Evolutionary conservation across 2,329 filamentous ascomycete species (phyloP), one percentile per base, ranked within the genome.

Genomic region (Aspergillus glaucus): DNA sequence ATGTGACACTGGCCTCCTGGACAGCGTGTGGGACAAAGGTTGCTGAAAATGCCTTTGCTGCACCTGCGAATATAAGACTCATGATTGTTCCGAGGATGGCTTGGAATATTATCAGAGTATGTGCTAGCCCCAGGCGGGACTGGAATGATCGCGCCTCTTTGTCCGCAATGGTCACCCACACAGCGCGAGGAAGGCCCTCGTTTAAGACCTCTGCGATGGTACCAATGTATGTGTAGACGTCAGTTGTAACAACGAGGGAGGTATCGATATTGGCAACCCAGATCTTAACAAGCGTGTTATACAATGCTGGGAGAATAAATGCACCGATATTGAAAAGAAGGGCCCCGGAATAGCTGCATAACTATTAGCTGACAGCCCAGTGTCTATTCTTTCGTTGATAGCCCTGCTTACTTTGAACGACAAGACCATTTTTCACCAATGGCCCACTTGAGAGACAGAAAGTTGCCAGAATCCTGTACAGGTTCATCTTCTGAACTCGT

Each of bases 201-300:
- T 88, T 88, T 14, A 89, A 65, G 0, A 87, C 83, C 60, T 88
- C 82, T 1, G 78, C 79, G 0, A 87, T 73, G 0, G 82, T 77
- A 17, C 78, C 75, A 50, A 88, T 86, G 62, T 88, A 88, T 0
- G 82, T 87, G 64, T 85, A 87, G 0, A 77, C 71, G 50, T 86
- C 82, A 0, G 81, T 85, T 0, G 80, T 85, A 15, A 78, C 81
- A 1, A 86, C 80, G 52, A 80, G 71, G 1, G 74, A 78, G 0
- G 79, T 67, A 62, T 87, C 81, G 48, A 88, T 85, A 47, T 79
- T 77, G 2, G 84, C 82, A 2, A 88, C 77, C 85, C 84, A 88
- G 7, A 59, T 32, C 50, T 88, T 37, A 5, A 37, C 34, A 6
- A 37, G 34, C 3, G 34, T 37, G n/a, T 6, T 36, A n/a, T 36